phyloP scores from a whole-genome alignment of 2,329 filamentous ascomycete genomes.

The Diplocarpon rosae region DNA sequence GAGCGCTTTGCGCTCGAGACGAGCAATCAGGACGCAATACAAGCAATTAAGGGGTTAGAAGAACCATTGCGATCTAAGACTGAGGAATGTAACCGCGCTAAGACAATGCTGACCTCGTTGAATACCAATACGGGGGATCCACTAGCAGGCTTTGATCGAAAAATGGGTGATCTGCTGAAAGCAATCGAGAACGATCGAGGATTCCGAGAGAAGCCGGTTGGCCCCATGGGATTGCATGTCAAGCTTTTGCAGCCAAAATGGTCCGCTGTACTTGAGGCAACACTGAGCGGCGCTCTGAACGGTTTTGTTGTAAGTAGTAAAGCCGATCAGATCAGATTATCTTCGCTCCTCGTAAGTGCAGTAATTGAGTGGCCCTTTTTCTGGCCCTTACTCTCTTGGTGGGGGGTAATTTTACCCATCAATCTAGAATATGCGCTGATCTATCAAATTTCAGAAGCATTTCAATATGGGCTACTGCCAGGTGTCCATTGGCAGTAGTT shows the following conservation, averaged over 20 bases:
- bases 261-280: slow-evolving; percentile 71
- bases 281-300: slow-evolving; percentile 57
- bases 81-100: slow-evolving; percentile 41
- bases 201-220: slow-evolving; percentile 65
- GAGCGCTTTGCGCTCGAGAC: slow-evolving; percentile 29
- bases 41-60: slow-evolving; percentile 26
- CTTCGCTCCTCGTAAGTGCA: slow-evolving; percentile 31
- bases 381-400: no score
- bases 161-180: slow-evolving; percentile 51
- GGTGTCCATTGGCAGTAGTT: slow-evolving; percentile 52
- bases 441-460: neutral
- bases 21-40: slow-evolving; percentile 27
- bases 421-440: neutral
- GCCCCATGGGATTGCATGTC: slow-evolving; percentile 72
- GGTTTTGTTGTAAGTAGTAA: slow-evolving; percentile 75
- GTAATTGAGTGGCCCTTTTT: no score
- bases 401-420: no score
- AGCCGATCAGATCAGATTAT: slow-evolving; percentile 60
- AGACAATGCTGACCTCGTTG: slow-evolving; percentile 41
- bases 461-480: slow-evolving; percentile 35
- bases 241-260: slow-evolving; percentile 69
- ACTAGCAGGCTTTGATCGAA: slow-evolving; percentile 52
- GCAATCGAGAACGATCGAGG: slow-evolving; percentile 58
- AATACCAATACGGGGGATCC: slow-evolving; percentile 46
- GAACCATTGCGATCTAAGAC: slow-evolving; percentile 34